Conservation (phyloP, 306 rosid genomes). For the Cicer pinnatifidum region DNA sequence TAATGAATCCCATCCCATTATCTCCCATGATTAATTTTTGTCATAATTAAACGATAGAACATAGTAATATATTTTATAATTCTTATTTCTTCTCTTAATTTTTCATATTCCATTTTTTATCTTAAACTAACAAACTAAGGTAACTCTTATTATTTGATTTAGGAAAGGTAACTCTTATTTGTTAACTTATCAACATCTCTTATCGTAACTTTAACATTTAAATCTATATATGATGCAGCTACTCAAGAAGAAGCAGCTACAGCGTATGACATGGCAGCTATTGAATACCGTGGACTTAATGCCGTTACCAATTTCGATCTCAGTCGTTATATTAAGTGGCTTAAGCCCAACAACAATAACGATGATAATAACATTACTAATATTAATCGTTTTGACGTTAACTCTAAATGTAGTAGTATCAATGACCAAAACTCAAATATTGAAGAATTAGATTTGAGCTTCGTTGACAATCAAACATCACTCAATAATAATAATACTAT, state of each 20-base stretch:
- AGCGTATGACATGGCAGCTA: slow-evolving; percentile 96
- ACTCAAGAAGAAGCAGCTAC: slow-evolving; percentile 98
- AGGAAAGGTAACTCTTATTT: no score
- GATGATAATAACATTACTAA: neutral
- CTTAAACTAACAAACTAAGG: no score
- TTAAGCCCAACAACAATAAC: slow-evolving; percentile 54
- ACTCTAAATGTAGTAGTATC: slow-evolving; percentile 30
- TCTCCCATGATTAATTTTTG: no score
- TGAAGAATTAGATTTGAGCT: slow-evolving; percentile 40
- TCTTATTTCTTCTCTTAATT: no score
- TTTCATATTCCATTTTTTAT: no score
- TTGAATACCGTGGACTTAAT: slow-evolving; percentile 89
- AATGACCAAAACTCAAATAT: slow-evolving; percentile 41
- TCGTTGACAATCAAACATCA: slow-evolving; percentile 32
- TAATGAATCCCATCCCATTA: no score
- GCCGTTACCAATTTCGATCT: slow-evolving; percentile 96
- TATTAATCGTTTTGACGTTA: slow-evolving; percentile 23
- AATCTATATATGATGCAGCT: slow-evolving; percentile 52
- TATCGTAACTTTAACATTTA: neutral
- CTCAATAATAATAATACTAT: neutral
- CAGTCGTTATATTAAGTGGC: slow-evolving; percentile 82
- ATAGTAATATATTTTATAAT: no score
- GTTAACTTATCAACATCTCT: neutral
- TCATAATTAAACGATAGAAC: no score
- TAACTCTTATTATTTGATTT: no score